Evolutionary conservation across 2,329 filamentous ascomycete genomes (phyloP).

Genomic region (Cyclaneusma minus): DNA sequence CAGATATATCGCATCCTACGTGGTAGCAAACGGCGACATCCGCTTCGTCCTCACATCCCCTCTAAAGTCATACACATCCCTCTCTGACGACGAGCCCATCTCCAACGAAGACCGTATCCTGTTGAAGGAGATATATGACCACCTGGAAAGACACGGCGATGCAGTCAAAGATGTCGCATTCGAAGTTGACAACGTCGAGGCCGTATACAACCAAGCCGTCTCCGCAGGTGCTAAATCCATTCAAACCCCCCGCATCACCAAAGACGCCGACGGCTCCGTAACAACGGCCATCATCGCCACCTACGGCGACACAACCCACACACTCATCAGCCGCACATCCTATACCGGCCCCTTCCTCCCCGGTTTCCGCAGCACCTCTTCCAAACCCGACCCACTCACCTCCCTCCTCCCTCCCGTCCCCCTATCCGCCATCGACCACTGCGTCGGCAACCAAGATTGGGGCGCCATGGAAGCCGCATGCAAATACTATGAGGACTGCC

Average conservation of each 20-base stretch:
- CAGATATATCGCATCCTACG: constrained; percentile 68
- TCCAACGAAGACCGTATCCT: constrained; percentile 45
- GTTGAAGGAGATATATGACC: constrained; percentile 61
- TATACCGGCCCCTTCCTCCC: constrained; percentile 74
- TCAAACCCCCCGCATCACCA: constrained; percentile 37
- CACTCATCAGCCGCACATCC: constrained; percentile 56
- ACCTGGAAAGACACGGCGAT: constrained; percentile 79
- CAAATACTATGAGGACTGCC: constrained; percentile 69
- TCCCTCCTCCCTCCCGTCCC: constrained; percentile 43
- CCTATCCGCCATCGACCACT: constrained; percentile 78
- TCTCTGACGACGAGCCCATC: constrained; percentile 44
- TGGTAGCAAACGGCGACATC: constrained; percentile 61
- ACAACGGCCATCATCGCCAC: constrained; percentile 70
- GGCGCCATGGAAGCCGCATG: constrained; percentile 60
- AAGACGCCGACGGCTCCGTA: constrained; percentile 50
- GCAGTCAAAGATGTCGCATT: constrained; percentile 93
- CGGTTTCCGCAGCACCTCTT: constrained; percentile 44
- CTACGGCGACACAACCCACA: constrained; percentile 92
- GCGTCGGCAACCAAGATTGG: constrained; percentile 95
- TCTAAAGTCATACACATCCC: constrained; percentile 42
- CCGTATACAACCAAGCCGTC: constrained; percentile 63
- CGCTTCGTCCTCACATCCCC: constrained; percentile 78
- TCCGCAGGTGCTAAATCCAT: constrained; percentile 46
- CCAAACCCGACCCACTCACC: constrained; percentile 19
- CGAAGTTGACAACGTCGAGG: constrained; percentile 78